Percentiles rank a stretch among this genome's conserved stretches.
These are phyloP conservation scores for Davidsoniella virescens DNA, from an alignment of 2,329 filamentous ascomycete genomes.

Conservation along the genomic window DNA sequence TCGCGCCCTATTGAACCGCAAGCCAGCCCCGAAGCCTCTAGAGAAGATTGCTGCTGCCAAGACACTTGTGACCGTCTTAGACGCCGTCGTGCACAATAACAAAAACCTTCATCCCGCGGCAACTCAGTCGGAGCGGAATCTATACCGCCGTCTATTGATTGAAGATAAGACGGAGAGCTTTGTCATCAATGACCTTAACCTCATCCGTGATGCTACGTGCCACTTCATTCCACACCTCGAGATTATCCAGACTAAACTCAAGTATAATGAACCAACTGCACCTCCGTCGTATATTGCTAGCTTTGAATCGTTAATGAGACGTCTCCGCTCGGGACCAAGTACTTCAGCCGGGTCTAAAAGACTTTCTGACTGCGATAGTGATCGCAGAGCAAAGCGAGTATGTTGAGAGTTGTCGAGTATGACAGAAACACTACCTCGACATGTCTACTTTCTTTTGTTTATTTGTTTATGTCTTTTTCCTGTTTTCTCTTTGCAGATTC, in stretches of 20 bases:
- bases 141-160: conserved; percentile 33
- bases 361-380: conserved; percentile 16
- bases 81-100: conserved; percentile 26
- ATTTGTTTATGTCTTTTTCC: background rate
- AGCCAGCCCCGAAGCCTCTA: conserved; percentile 16
- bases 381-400: conserved; percentile 15
- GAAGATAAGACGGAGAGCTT: conserved; percentile 26
- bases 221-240: conserved; percentile 27
- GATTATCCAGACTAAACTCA: conserved; percentile 20
- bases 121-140: conserved; percentile 24
- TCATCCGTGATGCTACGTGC: conserved; percentile 28
- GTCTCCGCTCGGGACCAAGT: conserved; percentile 1
- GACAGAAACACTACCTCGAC: no score
- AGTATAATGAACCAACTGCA: conserved; percentile 20
- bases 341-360: conserved; percentile 20
- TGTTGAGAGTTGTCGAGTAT: no score
- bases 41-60: conserved; percentile 31
- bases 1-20: conserved; percentile 13
- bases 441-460: no score
- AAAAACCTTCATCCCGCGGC: conserved; percentile 21
- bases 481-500: no score
- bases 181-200: conserved; percentile 27
- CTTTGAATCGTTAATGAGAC: conserved; percentile 17
- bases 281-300: conserved; percentile 21
- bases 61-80: conserved; percentile 32